Evolutionary conservation across 495 filamentous ascomycete genomes (phyloP), one percentile per base, ranked within the genome.

Genomic region (Amorphotheca resinae): DNA sequence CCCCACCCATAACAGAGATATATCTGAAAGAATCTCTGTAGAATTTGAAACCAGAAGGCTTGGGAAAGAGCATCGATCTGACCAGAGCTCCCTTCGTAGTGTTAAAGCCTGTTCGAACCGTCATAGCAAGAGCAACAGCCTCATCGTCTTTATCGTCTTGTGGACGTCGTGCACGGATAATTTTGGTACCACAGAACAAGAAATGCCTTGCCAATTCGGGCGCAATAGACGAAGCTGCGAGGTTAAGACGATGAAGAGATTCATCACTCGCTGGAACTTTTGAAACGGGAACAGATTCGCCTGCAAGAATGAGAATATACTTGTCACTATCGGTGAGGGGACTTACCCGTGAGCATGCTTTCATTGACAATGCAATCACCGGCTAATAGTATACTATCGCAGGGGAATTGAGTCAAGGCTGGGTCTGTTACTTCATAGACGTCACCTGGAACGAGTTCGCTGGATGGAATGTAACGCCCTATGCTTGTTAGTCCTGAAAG

Each of bases 351-450:
- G 22, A 99, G 76, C 93, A 99, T 99, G 67, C 89, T 95, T 60
- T 99, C 93, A 58, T 99, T 99, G 46, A 99, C 87, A 49, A 99
- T 96, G 60, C 87, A 94, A 59, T 99, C 93, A 18, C 93, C 93
- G 41, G 84, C 83, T 4, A 99, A 65, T 6, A 99, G 66, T 28
- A 99, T 68, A 58, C 88, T 93, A 62, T 99, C 93, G 54, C 86
- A 87, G 9, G 93, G 93, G 52, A 95, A 84, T 53, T 93, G 82
- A n/a, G 77, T 75, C 21, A 99, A 66, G n/a, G 79, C 88, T 11
- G 89, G 93, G 60, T 99, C 93, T 41, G 91, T 94, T 32, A 96
- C 76, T 62, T 99, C 93, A 58, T 93, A 99, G 3, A 99, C 82
- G 60, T 99, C 93, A 11, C 93, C 93, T 33, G 93, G 93, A 20